Evolutionary conservation across 805 yeast species (phyloP).

Genomic region (Wickerhamomyces ciferrii): DNA sequence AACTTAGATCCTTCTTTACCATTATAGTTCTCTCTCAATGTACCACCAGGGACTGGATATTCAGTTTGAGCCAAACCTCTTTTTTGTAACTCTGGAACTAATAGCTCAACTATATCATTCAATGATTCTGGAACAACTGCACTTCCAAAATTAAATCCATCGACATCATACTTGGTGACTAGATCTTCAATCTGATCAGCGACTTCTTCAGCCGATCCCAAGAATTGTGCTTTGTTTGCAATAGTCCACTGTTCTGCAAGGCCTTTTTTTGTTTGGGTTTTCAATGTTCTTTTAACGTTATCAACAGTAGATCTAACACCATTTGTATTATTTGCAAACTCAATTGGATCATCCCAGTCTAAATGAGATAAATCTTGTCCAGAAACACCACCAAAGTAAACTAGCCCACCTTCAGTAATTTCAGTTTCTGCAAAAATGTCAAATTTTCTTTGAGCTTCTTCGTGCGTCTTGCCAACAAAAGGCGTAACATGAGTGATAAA

Average conservation of each 20-base stretch:
- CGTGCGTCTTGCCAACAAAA: too few species aligned
- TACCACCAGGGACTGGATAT: conserved; percentile 23
- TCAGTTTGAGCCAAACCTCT: conserved; percentile 31
- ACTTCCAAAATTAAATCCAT: conserved; percentile 36
- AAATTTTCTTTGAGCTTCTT: conserved; percentile 28
- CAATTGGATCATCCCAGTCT: too few species aligned
- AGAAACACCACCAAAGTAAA: conserved; percentile 37
- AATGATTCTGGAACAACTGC: conserved; percentile 31
- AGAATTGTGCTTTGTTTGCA: conserved; percentile 17
- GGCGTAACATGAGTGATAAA: too few species aligned
- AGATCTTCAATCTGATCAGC: conserved; percentile 33
- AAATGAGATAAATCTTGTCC: conserved; percentile 24
- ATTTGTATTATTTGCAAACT: too few species aligned
- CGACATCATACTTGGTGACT: conserved; percentile 33
- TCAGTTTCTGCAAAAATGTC: conserved; percentile 13
- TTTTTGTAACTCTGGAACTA: conserved; percentile 29
- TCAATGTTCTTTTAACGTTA: too few species aligned
- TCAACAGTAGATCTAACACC: conserved; percentile 3
- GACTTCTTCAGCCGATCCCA: conserved; percentile 32
- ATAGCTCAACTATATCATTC: conserved; percentile 29
- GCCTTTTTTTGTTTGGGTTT: too few species aligned
- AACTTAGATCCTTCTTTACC: background rate
- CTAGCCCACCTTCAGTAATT: conserved; percentile 25
- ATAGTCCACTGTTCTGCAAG: conserved; percentile 14
- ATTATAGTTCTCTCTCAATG: conserved; percentile 30